Conservation (phyloP, 305 asterid genomes). For the Fraxinus platypoda region DNA sequence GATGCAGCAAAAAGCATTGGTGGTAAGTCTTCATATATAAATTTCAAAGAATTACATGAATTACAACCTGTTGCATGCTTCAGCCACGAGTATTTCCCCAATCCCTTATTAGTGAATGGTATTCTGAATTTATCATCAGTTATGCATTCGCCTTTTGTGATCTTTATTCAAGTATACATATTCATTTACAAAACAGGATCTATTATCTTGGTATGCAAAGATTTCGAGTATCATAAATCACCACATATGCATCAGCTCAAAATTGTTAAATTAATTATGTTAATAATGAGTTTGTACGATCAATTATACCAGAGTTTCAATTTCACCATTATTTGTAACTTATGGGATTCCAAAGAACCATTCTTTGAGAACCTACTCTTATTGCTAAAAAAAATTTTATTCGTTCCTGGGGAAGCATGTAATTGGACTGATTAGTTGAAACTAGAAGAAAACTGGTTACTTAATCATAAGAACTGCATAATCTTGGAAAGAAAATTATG, state of each 20-base stretch:
- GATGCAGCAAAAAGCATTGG: constrained; percentile 84
- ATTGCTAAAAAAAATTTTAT: no score
- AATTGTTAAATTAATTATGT: neutral
- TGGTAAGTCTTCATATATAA: constrained; percentile 39
- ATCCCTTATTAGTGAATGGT: neutral
- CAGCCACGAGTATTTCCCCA: neutral
- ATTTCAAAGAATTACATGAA: neutral
- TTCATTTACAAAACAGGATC: neutral
- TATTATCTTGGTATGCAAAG: neutral
- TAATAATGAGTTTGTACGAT: neutral
- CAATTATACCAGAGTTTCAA: no score
- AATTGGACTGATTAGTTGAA: no score
- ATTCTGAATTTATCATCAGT: neutral
- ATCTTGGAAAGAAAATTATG: no score
- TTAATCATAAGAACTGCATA: no score
- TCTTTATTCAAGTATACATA: neutral
- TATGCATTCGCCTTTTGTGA: neutral
- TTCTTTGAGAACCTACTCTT: no score
- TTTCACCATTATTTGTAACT: no score
- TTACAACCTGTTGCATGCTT: neutral
- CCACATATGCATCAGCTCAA: neutral
- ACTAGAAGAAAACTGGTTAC: no score
- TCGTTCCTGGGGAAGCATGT: no score
- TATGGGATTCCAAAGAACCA: no score
- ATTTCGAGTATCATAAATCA: neutral